These are phyloP conservation scores for Verticillium alfalfae DNA, from an alignment of 2,329 filamentous ascomycete species.

Conservation along the genomic window DNA sequence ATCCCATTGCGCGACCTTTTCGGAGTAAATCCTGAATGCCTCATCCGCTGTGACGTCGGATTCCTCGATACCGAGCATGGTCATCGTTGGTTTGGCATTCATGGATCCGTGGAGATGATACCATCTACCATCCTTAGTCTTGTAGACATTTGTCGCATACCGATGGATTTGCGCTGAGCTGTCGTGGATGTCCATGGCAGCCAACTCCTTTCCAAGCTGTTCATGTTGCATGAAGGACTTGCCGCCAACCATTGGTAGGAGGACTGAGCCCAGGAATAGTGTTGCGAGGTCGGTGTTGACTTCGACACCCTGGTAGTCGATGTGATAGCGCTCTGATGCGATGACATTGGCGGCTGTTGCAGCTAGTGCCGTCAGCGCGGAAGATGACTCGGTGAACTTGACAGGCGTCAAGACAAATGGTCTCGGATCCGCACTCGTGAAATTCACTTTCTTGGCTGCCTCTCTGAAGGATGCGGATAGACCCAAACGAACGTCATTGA, in stretches of 20 bases:
- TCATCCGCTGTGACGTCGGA: slow-evolving; percentile 18
- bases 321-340: slow-evolving; percentile 5
- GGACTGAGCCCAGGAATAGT: slow-evolving; percentile 12
- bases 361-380: slow-evolving; percentile 23
- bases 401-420: slow-evolving; percentile 22
- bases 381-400: slow-evolving; percentile 38
- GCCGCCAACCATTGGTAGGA: slow-evolving; percentile 10
- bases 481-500: neutral
- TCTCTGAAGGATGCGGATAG: neutral
- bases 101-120: slow-evolving; percentile 28
- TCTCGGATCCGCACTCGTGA: slow-evolving; percentile 7
- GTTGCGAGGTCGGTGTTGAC: slow-evolving; percentile 11
- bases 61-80: slow-evolving; percentile 23
- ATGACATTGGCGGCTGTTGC: slow-evolving; percentile 6
- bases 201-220: slow-evolving; percentile 15
- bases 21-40: slow-evolving; percentile 17
- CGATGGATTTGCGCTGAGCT: slow-evolving; percentile 19
- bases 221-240: slow-evolving; percentile 12
- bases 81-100: slow-evolving; percentile 19
- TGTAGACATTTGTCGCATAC: slow-evolving; percentile 25
- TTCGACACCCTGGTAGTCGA: slow-evolving; percentile 3
- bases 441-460: slow-evolving; percentile 1
- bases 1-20: slow-evolving; percentile 17
- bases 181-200: slow-evolving; percentile 5
- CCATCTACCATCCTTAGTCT: slow-evolving; percentile 24